Percentiles rank a stretch among this genome's conserved stretches.
Conservation (phyloP, 768 basidiomycete genomes). For the Sistotremastrum niveocremeum region DNA sequence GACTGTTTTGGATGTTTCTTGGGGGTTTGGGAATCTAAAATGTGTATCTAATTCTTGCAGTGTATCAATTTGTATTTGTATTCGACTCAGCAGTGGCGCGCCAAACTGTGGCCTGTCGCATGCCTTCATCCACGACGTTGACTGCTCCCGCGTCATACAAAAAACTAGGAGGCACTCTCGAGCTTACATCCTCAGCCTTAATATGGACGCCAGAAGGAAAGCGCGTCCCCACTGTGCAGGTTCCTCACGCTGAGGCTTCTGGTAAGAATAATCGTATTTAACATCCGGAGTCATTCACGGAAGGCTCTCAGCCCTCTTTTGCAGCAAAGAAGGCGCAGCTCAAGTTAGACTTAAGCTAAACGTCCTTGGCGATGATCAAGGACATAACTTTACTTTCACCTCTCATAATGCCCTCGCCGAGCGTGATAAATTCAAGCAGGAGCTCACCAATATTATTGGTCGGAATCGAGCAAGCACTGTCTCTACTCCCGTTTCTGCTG, state of each 20-base stretch:
- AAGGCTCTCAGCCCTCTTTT: slow-evolving; percentile 52
- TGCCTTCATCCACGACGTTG: slow-evolving; percentile 45
- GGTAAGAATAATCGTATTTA: slow-evolving; percentile 31
- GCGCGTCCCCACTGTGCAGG: slow-evolving; percentile 46
- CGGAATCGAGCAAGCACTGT: slow-evolving; percentile 43
- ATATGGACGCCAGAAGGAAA: slow-evolving; percentile 73
- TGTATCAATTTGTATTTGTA: too few species aligned
- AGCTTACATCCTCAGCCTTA: slow-evolving; percentile 58
- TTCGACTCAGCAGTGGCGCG: too few species aligned
- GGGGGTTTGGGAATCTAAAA: too few species aligned
- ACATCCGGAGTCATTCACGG: slow-evolving; percentile 5
- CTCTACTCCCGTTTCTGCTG: slow-evolving; percentile 2
- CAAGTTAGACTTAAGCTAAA: slow-evolving; percentile 71
- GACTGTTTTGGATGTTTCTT: too few species aligned
- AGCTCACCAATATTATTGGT: slow-evolving; percentile 64
- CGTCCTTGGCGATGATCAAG: slow-evolving; percentile 51
- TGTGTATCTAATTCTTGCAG: too few species aligned
- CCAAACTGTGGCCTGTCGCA: slow-evolving; percentile 9
- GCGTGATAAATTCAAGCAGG: slow-evolving; percentile 71
- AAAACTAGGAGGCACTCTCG: slow-evolving; percentile 61
- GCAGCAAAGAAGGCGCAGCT: slow-evolving; percentile 70
- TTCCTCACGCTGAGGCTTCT: slow-evolving; percentile 43
- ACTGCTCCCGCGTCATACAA: slow-evolving; percentile 76
- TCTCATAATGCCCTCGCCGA: slow-evolving; percentile 57
- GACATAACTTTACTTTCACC: slow-evolving; percentile 74